Base-by-base conservation (phyloP, 108 stramenopile species). In the Nitzschia sp. region DNA sequence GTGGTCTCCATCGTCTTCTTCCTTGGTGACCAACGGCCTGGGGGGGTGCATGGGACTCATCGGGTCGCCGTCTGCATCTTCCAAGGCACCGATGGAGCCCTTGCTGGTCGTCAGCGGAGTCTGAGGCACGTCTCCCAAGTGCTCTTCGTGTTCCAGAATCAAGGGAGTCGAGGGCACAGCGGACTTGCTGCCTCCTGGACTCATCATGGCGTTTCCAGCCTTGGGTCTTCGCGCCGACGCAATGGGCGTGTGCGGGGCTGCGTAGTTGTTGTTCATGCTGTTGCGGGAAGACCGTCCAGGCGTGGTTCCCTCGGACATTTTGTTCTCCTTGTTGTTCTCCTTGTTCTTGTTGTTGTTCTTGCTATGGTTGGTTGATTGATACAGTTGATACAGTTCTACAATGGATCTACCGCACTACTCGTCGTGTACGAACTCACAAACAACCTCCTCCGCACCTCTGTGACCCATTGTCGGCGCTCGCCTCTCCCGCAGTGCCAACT, bases 31-130 rank as follows among this genome's bases (percentile, higher is more conserved):
- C 58, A 64, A 17, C 10, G 86, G 79, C 25, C 76, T 74, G 19
- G 81, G 70, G n/a, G 77, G 78, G 44, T 91, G 86, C 90, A 91
- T 88, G 38, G 90, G 90, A 60, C 71, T 78, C 63, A 91, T 65
- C 29, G 41, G 71, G 10, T 64, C 48, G 22, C 50, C 50, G 56
- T 80, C 73, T 53, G 54, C 15, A 48, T 43, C 43, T 9, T 9
- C 12, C 10, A 43, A 10, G 46, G 46, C 14, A 24, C 25, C 51
- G 26, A 34, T 17, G 17, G 46, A 48, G 2, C 46, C 69, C 41
- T 54, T 71, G 29, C 21, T 51, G n/a, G 65, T 62, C 10, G 58
- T 46, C 25, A 69, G 12, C 20, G 75, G 70, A 20, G 70, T 67
- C 43, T 51, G 34, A 56, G 34, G 41, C 46, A 65, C 59, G 41